phyloP scores from a whole-genome alignment of 106 monocot genomes.

The Hemerocallis citrina region DNA sequence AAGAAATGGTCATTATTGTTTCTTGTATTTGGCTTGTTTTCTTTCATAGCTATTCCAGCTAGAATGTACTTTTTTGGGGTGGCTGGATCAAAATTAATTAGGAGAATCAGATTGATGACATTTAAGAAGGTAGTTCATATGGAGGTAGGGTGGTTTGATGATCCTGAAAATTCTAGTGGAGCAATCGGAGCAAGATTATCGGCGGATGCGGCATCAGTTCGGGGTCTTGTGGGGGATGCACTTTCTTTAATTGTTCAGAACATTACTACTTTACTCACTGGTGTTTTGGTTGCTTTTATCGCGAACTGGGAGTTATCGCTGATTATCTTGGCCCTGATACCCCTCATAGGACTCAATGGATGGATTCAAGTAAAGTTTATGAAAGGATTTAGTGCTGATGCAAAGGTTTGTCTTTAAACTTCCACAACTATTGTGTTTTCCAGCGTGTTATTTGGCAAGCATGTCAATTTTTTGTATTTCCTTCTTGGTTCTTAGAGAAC shows the following conservation, averaged over 20 bases:
- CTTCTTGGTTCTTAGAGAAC: too few species aligned
- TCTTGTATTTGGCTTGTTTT: conserved; percentile 9
- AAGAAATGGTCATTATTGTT: conserved; percentile 23
- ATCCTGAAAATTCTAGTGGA: conserved; percentile 29
- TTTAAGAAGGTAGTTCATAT: conserved; percentile 37
- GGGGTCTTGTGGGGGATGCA: conserved; percentile 36
- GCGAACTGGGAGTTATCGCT: conserved; percentile 29
- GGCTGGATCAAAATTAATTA: conserved; percentile 30
- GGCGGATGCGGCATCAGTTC: conserved; percentile 25
- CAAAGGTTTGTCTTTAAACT: conserved; percentile 25
- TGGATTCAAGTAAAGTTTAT: conserved; percentile 29
- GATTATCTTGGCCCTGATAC: conserved; percentile 24
- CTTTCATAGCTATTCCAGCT: conserved; percentile 12
- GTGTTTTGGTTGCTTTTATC: conserved; percentile 27
- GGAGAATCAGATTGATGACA: conserved; percentile 29
- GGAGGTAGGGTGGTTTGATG: conserved; percentile 40
- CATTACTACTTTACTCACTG: conserved; percentile 15
- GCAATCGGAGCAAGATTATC: conserved; percentile 36
- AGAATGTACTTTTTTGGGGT: conserved; percentile 31
- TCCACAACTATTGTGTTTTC: too few species aligned
- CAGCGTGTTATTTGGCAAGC: too few species aligned
- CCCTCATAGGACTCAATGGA: conserved; percentile 26
- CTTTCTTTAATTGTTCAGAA: conserved; percentile 29
- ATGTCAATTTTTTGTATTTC: too few species aligned
- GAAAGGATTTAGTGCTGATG: conserved; percentile 24